A percentile compares a stretch with the other conserved stretches of the same genome.
These are phyloP conservation scores for Leccinum sublutescens DNA, from an alignment of 768 basidiomycete genomes.

Conservation along the genomic window DNA sequence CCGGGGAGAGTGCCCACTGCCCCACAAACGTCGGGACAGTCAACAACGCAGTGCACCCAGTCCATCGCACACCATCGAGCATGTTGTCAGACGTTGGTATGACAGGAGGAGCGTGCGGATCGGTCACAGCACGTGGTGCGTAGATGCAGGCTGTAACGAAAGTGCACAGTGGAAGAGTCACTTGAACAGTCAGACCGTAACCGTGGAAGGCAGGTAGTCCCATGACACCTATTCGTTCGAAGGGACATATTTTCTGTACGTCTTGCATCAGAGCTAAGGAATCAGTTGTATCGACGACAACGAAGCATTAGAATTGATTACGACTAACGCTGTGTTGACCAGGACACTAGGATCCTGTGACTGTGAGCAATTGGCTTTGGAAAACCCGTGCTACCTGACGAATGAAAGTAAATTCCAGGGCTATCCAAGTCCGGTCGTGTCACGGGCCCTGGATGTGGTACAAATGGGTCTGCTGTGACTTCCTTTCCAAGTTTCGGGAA, in stretches of 20 bases:
- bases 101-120: conserved; percentile 11
- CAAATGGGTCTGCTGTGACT: conserved; percentile 11
- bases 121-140: conserved; percentile 25
- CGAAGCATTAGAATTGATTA: neutral
- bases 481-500: conserved; percentile 40
- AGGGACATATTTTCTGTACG: neutral
- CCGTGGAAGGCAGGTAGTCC: conserved; percentile 42
- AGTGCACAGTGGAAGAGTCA: conserved; percentile 31
- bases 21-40: conserved; percentile 23
- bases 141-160: conserved; percentile 30
- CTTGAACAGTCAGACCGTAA: conserved; percentile 31
- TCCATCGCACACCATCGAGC: conserved; percentile 12
- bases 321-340: conserved; percentile 33
- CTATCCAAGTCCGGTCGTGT: conserved; percentile 1
- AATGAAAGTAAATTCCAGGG: conserved; percentile 8
- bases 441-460: conserved; percentile 3
- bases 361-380: conserved; percentile 41
- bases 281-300: neutral
- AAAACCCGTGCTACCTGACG: conserved; percentile 43
- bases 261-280: neutral
- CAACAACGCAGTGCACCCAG: conserved; percentile 10
- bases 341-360: conserved; percentile 29
- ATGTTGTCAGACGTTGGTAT: conserved; percentile 23
- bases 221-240: conserved; percentile 28
- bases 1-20: conserved; percentile 8